Percentiles rank a stretch among this genome's conserved stretches.
Evolutionary conservation across 116 monocot genomes (phyloP).

Genomic region (Trichopus zeylanicus): DNA sequence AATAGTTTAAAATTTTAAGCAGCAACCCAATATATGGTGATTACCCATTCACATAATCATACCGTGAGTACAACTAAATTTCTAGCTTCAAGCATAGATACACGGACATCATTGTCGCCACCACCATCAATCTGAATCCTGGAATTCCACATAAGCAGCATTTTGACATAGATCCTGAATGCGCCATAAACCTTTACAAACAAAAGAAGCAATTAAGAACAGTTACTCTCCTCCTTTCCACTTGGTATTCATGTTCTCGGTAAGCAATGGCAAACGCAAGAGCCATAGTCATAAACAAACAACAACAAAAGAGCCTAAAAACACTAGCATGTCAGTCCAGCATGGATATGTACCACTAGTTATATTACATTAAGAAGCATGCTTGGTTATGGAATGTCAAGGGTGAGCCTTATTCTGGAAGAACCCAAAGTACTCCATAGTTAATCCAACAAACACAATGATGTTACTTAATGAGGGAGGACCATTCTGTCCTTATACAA

Average conservation of each 20-base stretch:
- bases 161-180: constrained; percentile 90
- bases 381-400: no score
- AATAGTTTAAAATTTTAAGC: constrained; percentile 1
- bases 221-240: neutral
- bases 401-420: no score
- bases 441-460: no score
- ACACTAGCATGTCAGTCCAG: neutral
- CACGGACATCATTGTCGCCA: constrained; percentile 49
- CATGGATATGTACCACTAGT: neutral
- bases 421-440: no score
- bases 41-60: constrained; percentile 15
- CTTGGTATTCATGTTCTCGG: neutral
- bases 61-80: constrained; percentile 89
- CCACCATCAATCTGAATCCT: constrained; percentile 87
- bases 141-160: constrained; percentile 96
- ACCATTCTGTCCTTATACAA: no score
- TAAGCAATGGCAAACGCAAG: neutral
- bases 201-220: constrained; percentile 2
- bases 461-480: no score
- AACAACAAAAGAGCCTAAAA: neutral
- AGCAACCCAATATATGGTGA: neutral
- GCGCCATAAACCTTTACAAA: constrained; percentile 84
- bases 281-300: neutral
- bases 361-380: neutral
- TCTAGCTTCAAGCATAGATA: constrained; percentile 80